Evolutionary conservation across 2,329 filamentous ascomycete genomes (phyloP).

Genomic region (Aspergillus pseudoterreus): DNA sequence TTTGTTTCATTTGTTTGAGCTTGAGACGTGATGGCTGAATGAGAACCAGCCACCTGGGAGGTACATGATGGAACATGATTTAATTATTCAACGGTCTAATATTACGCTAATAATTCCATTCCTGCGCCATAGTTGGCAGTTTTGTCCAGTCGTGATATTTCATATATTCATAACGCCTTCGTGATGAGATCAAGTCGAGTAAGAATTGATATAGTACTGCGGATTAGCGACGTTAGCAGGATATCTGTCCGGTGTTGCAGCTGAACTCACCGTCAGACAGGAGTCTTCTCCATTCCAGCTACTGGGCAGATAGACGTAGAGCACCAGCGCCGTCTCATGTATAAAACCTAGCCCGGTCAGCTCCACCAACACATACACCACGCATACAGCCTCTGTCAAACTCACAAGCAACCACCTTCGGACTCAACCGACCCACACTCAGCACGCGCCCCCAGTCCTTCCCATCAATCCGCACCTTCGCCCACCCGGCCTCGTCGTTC

Average conservation of each 20-base stretch:
- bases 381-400: conserved; percentile 1
- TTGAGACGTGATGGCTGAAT: conserved; percentile 5
- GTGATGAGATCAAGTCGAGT: conserved; percentile 26
- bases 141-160: not conserved
- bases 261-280: conserved; percentile 42
- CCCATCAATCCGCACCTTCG: conserved; percentile 84
- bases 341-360: conserved; percentile 34
- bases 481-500: conserved; percentile 78
- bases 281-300: conserved; percentile 42
- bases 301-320: conserved; percentile 45
- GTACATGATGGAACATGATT: conserved; percentile 10
- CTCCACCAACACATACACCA: not conserved
- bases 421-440: conserved; percentile 84
- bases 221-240: not conserved
- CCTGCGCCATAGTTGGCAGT: not conserved
- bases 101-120: conserved; percentile 8
- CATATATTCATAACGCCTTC: conserved; percentile 2
- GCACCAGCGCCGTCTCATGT: conserved; percentile 43
- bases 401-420: conserved; percentile 85
- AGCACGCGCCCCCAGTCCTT: conserved; percentile 93
- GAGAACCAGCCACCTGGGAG: not conserved
- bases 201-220: conserved; percentile 47
- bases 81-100: conserved; percentile 1
- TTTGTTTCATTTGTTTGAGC: conserved; percentile 4
- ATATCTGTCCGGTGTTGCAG: not conserved